phyloP scores from a whole-genome alignment of 805 yeast genomes.

The Komagataella phaffii region DNA sequence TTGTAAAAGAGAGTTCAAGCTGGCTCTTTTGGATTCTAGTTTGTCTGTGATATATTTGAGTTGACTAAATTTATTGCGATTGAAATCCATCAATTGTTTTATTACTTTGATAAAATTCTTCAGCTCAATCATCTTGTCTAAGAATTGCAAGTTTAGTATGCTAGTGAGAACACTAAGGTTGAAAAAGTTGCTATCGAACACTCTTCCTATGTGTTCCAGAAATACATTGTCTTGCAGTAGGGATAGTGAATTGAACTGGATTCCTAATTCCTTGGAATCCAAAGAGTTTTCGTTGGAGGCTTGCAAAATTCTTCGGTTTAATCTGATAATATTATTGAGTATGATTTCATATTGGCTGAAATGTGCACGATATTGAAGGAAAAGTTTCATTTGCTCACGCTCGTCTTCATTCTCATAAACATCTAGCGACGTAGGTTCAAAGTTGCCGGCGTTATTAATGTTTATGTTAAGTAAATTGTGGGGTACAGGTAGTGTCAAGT shows the following conservation, averaged over 20 bases:
- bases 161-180: constrained; percentile 26
- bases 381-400: constrained; percentile 13
- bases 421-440: constrained; percentile 3
- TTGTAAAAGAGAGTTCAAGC: constrained; percentile 13
- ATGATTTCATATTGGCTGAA: constrained; percentile 19
- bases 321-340: constrained; percentile 16
- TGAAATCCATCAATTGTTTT: constrained; percentile 18
- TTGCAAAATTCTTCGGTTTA: constrained; percentile 32
- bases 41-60: constrained; percentile 14
- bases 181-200: constrained; percentile 60
- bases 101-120: constrained; percentile 17
- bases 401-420: constrained; percentile 10
- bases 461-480: background rate
- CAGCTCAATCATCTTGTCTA: constrained; percentile 20
- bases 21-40: constrained; percentile 11
- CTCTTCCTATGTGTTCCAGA: constrained; percentile 76
- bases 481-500: constrained; percentile 51
- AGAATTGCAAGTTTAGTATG: constrained; percentile 14
- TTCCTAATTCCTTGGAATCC: constrained; percentile 40
- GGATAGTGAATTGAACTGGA: constrained; percentile 38
- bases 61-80: constrained; percentile 20
- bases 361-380: constrained; percentile 15
- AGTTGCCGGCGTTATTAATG: constrained; percentile 5
- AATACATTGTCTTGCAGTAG: constrained; percentile 24
- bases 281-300: constrained; percentile 30